Conservation (phyloP, 2,329 filamentous ascomycete genomes). For the Alternaria sp. region DNA sequence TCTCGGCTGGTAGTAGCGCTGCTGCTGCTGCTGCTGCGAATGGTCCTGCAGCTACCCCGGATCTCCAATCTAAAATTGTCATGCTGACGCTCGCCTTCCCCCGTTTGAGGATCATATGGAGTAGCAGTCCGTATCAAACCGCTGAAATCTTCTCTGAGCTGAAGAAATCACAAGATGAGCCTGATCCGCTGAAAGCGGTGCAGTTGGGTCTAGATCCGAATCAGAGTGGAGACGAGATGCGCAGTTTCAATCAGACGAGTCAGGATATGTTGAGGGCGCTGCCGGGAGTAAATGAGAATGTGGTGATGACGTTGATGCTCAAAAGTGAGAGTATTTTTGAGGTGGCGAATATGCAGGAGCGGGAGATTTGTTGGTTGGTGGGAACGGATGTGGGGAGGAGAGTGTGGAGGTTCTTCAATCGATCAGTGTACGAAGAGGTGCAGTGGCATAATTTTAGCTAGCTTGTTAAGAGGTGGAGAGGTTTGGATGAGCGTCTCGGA, state of each 20-base stretch:
- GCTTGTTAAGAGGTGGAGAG: conserved; percentile 1
- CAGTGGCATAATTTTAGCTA: conserved; percentile 32
- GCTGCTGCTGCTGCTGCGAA: conserved; percentile 10
- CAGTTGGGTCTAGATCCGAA: conserved; percentile 77
- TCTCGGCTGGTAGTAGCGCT: conserved; percentile 30
- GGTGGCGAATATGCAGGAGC: conserved; percentile 83
- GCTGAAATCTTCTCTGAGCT: conserved; percentile 95
- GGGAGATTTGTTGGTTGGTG: conserved; percentile 75
- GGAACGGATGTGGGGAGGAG: conserved; percentile 79
- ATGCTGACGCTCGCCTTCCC: conserved; percentile 93
- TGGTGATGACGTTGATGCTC: conserved; percentile 74
- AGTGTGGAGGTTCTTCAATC: conserved; percentile 82
- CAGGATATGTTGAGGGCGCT: conserved; percentile 90
- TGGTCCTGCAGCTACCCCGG: conserved; percentile 69
- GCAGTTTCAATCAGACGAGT: conserved; percentile 81
- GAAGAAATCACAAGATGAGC: conserved; percentile 88
- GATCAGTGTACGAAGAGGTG: conserved; percentile 58
- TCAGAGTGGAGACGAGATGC: conserved; percentile 62
- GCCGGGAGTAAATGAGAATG: conserved; percentile 79
- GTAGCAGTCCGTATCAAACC: conserved; percentile 93
- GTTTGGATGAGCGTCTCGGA: neutral
- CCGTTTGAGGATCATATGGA: conserved; percentile 84
- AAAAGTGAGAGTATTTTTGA: conserved; percentile 79
- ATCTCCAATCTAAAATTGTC: conserved; percentile 90
- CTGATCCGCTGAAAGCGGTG: conserved; percentile 87